Base-by-base conservation (phyloP, 208 protist genomes). In the Crithidia fasciculata region DNA sequence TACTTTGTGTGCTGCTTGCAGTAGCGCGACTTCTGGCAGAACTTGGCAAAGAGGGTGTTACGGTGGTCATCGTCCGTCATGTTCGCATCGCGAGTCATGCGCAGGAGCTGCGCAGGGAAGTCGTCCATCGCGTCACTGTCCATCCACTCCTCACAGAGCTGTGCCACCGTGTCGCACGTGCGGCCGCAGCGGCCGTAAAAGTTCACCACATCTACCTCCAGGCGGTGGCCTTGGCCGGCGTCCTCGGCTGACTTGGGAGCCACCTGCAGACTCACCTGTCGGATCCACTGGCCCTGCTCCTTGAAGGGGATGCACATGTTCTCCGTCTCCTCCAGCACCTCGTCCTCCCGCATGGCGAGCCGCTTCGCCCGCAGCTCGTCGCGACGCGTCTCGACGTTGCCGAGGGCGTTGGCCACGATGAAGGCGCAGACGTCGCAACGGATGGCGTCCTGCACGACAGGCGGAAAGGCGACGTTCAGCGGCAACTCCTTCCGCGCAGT, bases 241-340 rank as follows among this genome's bases (percentile, higher is more conserved):
- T 58, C 58, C 1, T 50, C 50, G 0, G 84, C 69, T 40, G 55
- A 66, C 41, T 82, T 77, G 0, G 49, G 55, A 19, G 73, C 41
- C 5, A 82, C 36, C 16, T 74, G n/a, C 28, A 91, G 49, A n/a
- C 44, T 59, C 45, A 81, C 63, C 43, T 84, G 74, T 2, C 92
- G 88, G 36, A 95, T 86, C 90, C 92, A 96, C 55, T 86, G 76
- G 9, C 92, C 92, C 18, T 70, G 43, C 3, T 85, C 75, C n/a
- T 74, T 74, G 68, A 90, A 87, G 0, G 90, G 92, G 13, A 88
- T 80, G 65, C 92, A 96, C 50, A 95, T 45, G 10, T 86, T 66
- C 68, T 95, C 88, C 16, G 91, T 71, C 45, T 85, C 65, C n/a
- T 73, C 78, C 4, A 94, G 69, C 10, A 96, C 67, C 47, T 88